Base-by-base conservation (phyloP, 2,329 filamentous ascomycete species). In the Claviceps sp. region DNA sequence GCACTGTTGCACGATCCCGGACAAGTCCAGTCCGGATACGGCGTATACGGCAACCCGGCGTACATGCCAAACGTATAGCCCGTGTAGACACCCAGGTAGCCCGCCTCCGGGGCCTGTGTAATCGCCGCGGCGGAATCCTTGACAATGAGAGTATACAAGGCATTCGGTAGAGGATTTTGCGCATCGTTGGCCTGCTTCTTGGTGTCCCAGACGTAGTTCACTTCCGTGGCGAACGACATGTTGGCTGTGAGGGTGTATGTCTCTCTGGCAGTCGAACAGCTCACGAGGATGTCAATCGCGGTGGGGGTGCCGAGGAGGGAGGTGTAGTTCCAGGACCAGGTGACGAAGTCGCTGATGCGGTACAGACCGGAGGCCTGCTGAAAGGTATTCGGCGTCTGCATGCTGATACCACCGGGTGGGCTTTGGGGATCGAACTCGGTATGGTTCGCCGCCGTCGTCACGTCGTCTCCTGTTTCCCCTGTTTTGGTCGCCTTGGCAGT, bases 271-370 rank as follows among this genome's bases (percentile, higher is more conserved):
- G 63, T 63, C 42, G 74, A 74, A 68, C 77, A 81, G 57, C 76
- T 78, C 37, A 79, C 70, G 53, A 82, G 63, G 14, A 84, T 69
- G 56, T 84, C 78, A 53, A 85, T 61, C 42, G 78, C 80, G 3
- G 76, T 79, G 2, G 81, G 81, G 1, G 71, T 76, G 26, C 68
- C 78, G 52, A 72, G 69, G 34, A 85, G 64, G 45, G 74, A 75
- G 3, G 81, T 84, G 68, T 83, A 84, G 67, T 84, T 84, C 79
- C 80, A 85, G 47, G 67, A 73, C 65, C 77, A 80, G 14, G 78
- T 83, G 44, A 82, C 68, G 45, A 70, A 70, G 60, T 82, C 74
- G 55, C 77, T 76, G 55, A 84, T 79, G 61, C 79, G 79, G 72
- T 78, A 82, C 42, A 81, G 70, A 54, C 74, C 69, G 9, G 71